Percentiles rank a stretch among this genome's conserved stretches.
These are phyloP conservation scores for Starmerella cellae DNA, from an alignment of 805 yeast genomes.

Conservation along the genomic window DNA sequence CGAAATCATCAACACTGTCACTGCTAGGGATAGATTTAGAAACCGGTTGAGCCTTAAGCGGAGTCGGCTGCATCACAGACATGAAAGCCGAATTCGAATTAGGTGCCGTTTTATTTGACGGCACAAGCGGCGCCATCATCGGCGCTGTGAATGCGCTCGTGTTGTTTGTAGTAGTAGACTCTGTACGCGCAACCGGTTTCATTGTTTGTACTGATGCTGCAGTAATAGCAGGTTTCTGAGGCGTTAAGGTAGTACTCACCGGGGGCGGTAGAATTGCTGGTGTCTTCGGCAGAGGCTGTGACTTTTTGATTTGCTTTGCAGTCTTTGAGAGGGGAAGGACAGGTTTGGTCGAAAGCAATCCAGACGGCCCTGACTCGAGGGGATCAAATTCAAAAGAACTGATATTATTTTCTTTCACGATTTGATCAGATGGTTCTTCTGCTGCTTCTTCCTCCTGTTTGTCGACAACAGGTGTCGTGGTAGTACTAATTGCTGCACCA, in stretches of 20 bases:
- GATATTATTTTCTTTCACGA: background rate
- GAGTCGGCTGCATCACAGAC: background rate
- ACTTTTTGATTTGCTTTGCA: background rate
- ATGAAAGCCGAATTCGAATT: background rate
- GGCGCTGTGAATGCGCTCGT: background rate
- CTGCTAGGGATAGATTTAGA: background rate
- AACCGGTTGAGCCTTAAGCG: slow-evolving; percentile 7
- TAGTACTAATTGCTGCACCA: background rate
- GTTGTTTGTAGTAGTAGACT: background rate
- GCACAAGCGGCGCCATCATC: slow-evolving; percentile 2
- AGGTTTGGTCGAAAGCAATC: background rate
- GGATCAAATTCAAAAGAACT: background rate
- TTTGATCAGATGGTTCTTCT: background rate
- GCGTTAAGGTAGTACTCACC: background rate
- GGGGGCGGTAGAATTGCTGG: background rate
- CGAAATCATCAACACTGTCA: slow-evolving; percentile 4
- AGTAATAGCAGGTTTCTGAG: background rate
- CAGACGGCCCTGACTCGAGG: background rate
- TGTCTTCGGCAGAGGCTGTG: background rate
- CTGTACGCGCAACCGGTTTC: background rate
- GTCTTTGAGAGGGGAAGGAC: background rate
- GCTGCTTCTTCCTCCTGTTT: too few relatives aligned
- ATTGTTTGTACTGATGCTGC: background rate
- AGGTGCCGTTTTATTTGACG: background rate
- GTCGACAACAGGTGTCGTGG: too few relatives aligned